Percentiles rank a stretch among this genome's conserved stretches.
phyloP scores from a whole-genome alignment of 2,329 filamentous ascomycete species.

The Chaetomium sp. region DNA sequence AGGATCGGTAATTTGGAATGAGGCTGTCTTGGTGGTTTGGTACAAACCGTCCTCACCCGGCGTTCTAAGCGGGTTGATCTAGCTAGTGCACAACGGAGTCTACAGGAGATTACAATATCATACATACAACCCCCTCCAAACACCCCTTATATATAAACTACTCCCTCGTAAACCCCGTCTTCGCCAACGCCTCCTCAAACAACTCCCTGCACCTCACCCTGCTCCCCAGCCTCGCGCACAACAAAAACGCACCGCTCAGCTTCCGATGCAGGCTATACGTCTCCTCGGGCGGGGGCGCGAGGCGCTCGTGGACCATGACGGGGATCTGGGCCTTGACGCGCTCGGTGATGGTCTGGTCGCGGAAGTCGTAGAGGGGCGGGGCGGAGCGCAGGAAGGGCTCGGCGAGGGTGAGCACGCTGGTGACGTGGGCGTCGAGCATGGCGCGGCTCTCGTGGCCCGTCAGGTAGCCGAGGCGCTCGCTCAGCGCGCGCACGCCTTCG shows the following conservation, averaged over 20 bases:
- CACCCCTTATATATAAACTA: background rate
- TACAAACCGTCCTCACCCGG: background rate
- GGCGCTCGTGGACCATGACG: slow-evolving; percentile 84
- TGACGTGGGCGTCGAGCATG: slow-evolving; percentile 91
- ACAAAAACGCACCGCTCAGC: slow-evolving; percentile 88
- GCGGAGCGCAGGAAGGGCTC: slow-evolving; percentile 82
- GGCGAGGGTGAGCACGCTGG: slow-evolving; percentile 83
- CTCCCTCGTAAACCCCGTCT: slow-evolving; percentile 36
- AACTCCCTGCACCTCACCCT: slow-evolving; percentile 78
- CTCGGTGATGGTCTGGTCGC: slow-evolving; percentile 93
- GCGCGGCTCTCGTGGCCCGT: slow-evolving; percentile 82
- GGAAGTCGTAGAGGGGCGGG: slow-evolving; percentile 87
- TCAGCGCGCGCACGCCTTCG: slow-evolving; percentile 64
- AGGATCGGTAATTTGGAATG: slow-evolving; percentile 38
- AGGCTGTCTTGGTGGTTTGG: background rate
- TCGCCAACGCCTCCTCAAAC: slow-evolving; percentile 63
- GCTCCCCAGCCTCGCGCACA: slow-evolving; percentile 86
- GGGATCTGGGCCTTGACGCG: slow-evolving; percentile 86
- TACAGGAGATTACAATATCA: slow-evolving; percentile 18
- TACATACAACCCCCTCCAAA: background rate
- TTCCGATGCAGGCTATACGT: slow-evolving; percentile 96
- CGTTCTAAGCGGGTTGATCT: background rate
- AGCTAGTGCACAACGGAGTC: background rate
- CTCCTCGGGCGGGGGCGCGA: slow-evolving; percentile 93
- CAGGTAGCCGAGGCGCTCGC: slow-evolving; percentile 81